Conservation (phyloP, 1,284 basidiomycete species). For the Paramarasmius palmivorus region DNA sequence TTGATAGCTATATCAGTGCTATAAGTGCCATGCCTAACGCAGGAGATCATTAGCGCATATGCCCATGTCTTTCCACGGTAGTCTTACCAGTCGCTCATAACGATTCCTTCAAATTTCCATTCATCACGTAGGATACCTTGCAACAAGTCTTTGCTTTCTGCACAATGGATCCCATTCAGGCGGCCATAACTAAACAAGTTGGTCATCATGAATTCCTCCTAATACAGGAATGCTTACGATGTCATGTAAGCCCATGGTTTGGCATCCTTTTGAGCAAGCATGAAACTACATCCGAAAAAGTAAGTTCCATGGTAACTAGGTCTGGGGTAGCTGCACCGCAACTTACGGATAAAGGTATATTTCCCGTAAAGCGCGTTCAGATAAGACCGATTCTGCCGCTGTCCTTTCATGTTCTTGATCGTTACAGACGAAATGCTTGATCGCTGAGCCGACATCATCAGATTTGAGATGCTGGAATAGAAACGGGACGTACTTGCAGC, state of each 20-base stretch:
- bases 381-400: conserved; percentile 61
- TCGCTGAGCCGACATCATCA: conserved; percentile 28
- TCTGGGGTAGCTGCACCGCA: conserved; percentile 8
- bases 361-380: conserved; percentile 65
- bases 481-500: conserved; percentile 44
- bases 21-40: conserved; percentile 40
- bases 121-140: conserved; percentile 62
- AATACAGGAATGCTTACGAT: conserved; percentile 34
- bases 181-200: conserved; percentile 55
- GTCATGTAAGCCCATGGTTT: conserved; percentile 68
- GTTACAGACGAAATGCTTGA: conserved; percentile 57
- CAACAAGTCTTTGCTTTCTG: conserved; percentile 58
- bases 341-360: conserved; percentile 70
- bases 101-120: conserved; percentile 66
- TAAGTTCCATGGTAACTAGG: background rate
- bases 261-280: conserved; percentile 62
- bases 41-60: conserved; percentile 9
- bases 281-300: conserved; percentile 46
- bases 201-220: background rate
- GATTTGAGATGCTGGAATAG: background rate
- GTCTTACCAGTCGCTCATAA: conserved; percentile 66
- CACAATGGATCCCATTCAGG: conserved; percentile 61
- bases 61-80: conserved; percentile 4
- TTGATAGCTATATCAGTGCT: conserved; percentile 15
- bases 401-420: conserved; percentile 70